Evolutionary conservation across 2,329 filamentous ascomycete genomes (phyloP).

Genomic region (Colletotrichum sp.): DNA sequence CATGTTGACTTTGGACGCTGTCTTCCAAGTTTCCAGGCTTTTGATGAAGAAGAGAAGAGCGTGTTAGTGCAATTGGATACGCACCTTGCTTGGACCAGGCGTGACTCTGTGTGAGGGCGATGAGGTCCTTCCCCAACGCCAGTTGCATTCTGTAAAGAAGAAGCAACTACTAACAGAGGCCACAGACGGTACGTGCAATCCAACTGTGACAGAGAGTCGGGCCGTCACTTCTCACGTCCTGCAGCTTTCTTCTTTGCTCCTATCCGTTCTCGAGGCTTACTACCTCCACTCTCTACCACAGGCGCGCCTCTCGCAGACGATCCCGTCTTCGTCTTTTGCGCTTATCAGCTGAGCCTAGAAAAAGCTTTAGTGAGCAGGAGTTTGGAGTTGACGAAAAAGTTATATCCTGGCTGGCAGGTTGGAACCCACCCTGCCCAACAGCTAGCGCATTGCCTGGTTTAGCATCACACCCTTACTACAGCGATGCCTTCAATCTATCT

Average conservation of each 20-base stretch:
- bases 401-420: slow-evolving; percentile 1
- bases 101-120: not conserved
- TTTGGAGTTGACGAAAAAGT: not conserved
- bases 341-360: slow-evolving; percentile 2
- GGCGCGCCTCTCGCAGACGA: not conserved
- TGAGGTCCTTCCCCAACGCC: not conserved
- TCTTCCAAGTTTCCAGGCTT: not conserved
- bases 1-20: not conserved
- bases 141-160: not conserved
- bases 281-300: slow-evolving; percentile 4
- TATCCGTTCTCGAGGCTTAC: not conserved
- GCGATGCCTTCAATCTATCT: not conserved
- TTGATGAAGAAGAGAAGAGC: not conserved
- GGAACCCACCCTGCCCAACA: not conserved
- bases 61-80: not conserved
- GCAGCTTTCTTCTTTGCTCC: not conserved
- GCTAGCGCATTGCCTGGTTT: not conserved
- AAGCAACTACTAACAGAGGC: not conserved
- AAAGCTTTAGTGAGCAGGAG: not conserved
- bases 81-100: not conserved
- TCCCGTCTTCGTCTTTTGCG: not conserved
- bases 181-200: not conserved
- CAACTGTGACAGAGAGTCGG: not conserved
- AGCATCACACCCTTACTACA: not conserved
- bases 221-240: not conserved